phyloP scores from a whole-genome alignment of 371 early-diverging fungal genomes.

The Zychaea mexicana region DNA sequence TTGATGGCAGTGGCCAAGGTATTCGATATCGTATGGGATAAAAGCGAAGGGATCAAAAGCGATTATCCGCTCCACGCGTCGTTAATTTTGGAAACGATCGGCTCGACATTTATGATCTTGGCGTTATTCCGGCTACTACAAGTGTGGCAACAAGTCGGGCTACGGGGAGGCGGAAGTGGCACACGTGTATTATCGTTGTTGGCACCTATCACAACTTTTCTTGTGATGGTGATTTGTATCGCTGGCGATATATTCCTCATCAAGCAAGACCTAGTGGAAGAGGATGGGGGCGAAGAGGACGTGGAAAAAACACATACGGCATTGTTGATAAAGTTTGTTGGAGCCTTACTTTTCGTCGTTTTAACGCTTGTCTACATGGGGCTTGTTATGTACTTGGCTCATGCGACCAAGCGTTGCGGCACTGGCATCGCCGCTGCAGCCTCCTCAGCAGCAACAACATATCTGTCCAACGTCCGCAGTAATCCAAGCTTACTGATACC shows the following conservation, averaged over 20 bases:
- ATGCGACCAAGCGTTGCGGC: not conserved
- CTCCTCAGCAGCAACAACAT: not conserved
- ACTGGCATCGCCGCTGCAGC: too few species aligned
- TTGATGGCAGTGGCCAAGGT: constrained; percentile 4
- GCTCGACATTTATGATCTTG: not conserved
- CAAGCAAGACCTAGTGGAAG: constrained; percentile 2
- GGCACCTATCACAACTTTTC: not conserved
- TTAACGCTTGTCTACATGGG: not conserved
- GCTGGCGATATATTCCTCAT: constrained; percentile 1
- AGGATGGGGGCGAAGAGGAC: not conserved
- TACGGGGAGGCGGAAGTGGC: not conserved
- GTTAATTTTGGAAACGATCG: constrained; percentile 5
- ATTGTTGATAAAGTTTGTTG: not conserved
- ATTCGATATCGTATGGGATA: constrained; percentile 14
- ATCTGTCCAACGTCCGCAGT: not conserved
- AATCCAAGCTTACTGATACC: constrained; percentile 1
- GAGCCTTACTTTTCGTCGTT: not conserved
- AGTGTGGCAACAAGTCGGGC: constrained; percentile 11
- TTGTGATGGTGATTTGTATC: not conserved
- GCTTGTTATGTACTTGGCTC: not conserved
- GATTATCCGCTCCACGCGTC: constrained; percentile 16
- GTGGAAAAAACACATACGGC: not conserved
- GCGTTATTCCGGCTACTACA: constrained; percentile 12
- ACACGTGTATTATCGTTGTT: not conserved
- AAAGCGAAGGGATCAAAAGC: not conserved